Percentiles rank a stretch among this genome's conserved stretches.
These are phyloP conservation scores for Castanospermum australe DNA, from an alignment of 306 rosid genomes.

Conservation along the genomic window DNA sequence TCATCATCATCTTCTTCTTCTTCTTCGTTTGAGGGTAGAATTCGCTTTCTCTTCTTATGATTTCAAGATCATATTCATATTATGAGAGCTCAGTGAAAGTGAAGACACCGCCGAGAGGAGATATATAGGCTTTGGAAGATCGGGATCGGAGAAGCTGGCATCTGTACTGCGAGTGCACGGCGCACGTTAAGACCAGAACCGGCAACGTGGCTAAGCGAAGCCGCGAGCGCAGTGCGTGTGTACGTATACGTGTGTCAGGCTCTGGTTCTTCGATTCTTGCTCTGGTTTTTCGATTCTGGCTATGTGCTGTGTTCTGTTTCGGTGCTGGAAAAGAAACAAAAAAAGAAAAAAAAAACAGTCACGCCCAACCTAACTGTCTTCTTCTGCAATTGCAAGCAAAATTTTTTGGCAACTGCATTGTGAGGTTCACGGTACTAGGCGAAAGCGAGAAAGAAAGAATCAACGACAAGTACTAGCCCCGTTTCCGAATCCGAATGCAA, in stretches of 20 bases:
- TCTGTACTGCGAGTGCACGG: background rate
- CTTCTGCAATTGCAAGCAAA: conserved; percentile 21
- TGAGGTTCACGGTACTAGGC: conserved; percentile 1
- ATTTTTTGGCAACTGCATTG: too few species aligned
- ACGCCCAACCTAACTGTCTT: conserved; percentile 18
- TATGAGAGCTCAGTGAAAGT: too few species aligned
- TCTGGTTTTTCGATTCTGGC: too few species aligned
- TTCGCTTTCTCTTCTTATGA: background rate
- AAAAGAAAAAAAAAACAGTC: background rate
- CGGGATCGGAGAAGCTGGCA: conserved; percentile 6
- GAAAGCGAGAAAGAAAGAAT: background rate
- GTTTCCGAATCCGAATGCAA: background rate
- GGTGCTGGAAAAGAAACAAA: too few species aligned
- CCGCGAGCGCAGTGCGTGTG: background rate
- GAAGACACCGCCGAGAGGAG: too few species aligned
- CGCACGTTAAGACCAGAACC: background rate
- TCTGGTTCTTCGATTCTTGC: background rate
- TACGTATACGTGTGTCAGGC: background rate
- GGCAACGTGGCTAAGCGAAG: background rate
- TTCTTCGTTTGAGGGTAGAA: too few species aligned
- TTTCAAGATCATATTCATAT: background rate
- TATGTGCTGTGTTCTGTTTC: too few species aligned
- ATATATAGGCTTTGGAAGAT: background rate
- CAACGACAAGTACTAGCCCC: background rate
- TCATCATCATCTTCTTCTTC: background rate